These are phyloP conservation scores for Strigomonas culicis DNA, from an alignment of 208 protist species.

Conservation along the genomic window DNA sequence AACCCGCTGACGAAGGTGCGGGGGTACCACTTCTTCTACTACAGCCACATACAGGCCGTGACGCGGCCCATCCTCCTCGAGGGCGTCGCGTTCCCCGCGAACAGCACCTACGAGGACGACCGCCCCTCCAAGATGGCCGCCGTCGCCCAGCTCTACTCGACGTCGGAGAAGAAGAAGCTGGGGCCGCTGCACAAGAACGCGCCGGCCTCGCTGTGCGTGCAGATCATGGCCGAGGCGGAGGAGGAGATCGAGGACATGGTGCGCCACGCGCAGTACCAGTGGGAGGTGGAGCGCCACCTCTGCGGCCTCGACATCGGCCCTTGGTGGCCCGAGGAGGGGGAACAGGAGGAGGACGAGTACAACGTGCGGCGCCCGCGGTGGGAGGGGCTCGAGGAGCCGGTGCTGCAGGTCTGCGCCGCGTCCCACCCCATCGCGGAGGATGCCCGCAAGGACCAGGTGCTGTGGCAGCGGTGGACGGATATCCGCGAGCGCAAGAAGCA, in stretches of 20 bases:
- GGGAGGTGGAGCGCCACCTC: slow-evolving; percentile 48
- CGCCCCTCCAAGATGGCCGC: slow-evolving; percentile 11
- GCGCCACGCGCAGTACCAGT: slow-evolving; percentile 26
- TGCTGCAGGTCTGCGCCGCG: neutral
- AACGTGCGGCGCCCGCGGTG: slow-evolving; percentile 16
- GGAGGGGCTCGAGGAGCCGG: neutral
- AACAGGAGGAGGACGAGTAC: slow-evolving; percentile 3
- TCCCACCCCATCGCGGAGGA: neutral
- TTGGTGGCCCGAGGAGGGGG: neutral
- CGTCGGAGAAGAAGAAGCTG: slow-evolving; percentile 30
- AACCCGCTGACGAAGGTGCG: slow-evolving; percentile 58
- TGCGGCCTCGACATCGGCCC: slow-evolving; percentile 38
- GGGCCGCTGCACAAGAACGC: slow-evolving; percentile 20
- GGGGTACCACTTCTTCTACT: slow-evolving; percentile 37
- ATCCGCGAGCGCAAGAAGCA: no score
- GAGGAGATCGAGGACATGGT: slow-evolving; percentile 61
- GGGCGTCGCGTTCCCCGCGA: slow-evolving; percentile 23
- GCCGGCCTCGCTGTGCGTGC: slow-evolving; percentile 37
- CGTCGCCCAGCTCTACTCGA: slow-evolving; percentile 47
- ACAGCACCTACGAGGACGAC: slow-evolving; percentile 11
- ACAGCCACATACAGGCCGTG: slow-evolving; percentile 12
- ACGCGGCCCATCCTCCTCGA: slow-evolving; percentile 25
- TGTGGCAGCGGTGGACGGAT: neutral
- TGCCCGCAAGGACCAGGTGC: neutral
- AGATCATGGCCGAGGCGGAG: slow-evolving; percentile 60